Percentiles rank a stretch among this genome's conserved stretches.
Conservation (phyloP, 345 rosid genomes). For the Acer negundo region DNA sequence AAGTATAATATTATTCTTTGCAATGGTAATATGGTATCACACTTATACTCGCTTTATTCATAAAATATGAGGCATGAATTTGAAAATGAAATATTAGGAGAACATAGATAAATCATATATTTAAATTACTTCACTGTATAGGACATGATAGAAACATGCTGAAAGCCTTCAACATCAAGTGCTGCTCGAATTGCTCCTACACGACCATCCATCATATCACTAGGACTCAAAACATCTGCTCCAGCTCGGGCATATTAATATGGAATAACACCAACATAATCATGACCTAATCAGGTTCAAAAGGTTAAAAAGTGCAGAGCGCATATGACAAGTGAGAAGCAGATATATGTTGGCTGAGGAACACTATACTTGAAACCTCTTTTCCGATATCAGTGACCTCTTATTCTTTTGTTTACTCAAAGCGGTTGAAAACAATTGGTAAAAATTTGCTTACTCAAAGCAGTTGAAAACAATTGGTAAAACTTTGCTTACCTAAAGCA, state of each 20-base stretch:
- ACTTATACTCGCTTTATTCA: neutral
- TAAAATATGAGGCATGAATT: neutral
- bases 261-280: slow-evolving; percentile 17
- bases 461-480: neutral
- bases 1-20: neutral
- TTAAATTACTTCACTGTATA: slow-evolving; percentile 84
- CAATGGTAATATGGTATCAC: neutral
- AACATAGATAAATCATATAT: neutral
- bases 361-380: slow-evolving; percentile 2
- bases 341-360: neutral
- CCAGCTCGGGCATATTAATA: slow-evolving; percentile 74
- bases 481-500: neutral
- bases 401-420: neutral
- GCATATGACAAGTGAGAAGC: neutral
- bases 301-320: neutral
- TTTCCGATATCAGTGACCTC: neutral
- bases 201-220: slow-evolving; percentile 99
- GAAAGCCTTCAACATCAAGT: slow-evolving; percentile 92
- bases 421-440: slow-evolving; percentile 7
- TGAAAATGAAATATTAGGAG: neutral
- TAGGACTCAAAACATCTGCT: slow-evolving; percentile 97
- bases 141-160: slow-evolving; percentile 94
- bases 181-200: slow-evolving; percentile 85
- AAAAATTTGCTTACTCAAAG: neutral
- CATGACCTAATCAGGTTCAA: neutral